Evolutionary conservation across 768 basidiomycete species (phyloP).

Genomic region (Naganishia randhawae): DNA sequence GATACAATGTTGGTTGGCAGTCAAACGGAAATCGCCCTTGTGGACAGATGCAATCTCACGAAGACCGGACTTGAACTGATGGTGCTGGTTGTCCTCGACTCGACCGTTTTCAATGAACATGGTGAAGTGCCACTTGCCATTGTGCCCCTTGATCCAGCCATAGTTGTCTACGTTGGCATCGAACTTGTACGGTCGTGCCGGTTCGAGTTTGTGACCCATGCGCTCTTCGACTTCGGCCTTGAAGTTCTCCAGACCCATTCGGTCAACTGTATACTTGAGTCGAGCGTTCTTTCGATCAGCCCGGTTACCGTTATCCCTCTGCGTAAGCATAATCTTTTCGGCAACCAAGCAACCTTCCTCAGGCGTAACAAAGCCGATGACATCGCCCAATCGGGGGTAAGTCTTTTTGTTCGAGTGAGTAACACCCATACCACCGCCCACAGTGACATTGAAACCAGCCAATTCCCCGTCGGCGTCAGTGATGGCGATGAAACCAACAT

Average conservation of each 20-base stretch:
- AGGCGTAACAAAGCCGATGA: constrained; percentile 87
- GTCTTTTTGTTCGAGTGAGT: constrained; percentile 99
- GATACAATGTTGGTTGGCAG: constrained; percentile 90
- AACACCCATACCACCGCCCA: constrained; percentile 98
- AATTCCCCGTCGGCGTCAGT: constrained; percentile 70
- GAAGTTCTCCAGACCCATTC: constrained; percentile 83
- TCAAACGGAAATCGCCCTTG: constrained; percentile 89
- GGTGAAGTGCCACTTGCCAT: constrained; percentile 86
- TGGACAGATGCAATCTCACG: constrained; percentile 89
- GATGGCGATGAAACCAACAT: constrained; percentile 95
- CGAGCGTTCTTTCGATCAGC: constrained; percentile 63
- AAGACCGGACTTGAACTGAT: constrained; percentile 86
- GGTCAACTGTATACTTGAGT: constrained; percentile 94
- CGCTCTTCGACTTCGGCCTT: constrained; percentile 83
- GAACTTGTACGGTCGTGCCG: constrained; percentile 73
- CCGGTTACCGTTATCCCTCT: constrained; percentile 94
- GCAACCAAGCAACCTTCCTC: constrained; percentile 82
- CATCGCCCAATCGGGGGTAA: constrained; percentile 79
- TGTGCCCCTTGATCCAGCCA: constrained; percentile 83
- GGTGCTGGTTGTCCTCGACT: constrained; percentile 79
- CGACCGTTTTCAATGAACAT: constrained; percentile 97
- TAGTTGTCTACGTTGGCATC: constrained; percentile 88
- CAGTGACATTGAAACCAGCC: constrained; percentile 84
- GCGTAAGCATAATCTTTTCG: constrained; percentile 87
- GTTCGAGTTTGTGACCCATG: constrained; percentile 70